Base-by-base conservation (phyloP, 805 yeast genomes). In the Yarrowia hollandica region DNA sequence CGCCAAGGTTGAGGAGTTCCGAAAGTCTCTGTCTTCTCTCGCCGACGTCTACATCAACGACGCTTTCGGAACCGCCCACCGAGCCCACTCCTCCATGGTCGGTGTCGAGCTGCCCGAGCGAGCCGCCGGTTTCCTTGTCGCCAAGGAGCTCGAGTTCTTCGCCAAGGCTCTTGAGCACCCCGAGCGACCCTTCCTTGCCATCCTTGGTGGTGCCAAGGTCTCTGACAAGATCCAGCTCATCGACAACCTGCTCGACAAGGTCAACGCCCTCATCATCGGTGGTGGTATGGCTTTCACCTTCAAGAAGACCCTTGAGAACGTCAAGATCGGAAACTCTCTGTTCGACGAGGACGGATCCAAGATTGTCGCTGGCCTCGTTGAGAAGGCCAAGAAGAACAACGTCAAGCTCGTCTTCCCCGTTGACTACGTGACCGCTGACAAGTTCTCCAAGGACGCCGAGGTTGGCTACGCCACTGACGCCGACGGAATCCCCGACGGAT, bases 281-380 rank as follows among this genome's bases (percentile, higher is more conserved):
- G 99, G 99, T 80, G 99, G 99, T 80, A 94, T 94, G 99, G 94
- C 99, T 63, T 94, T 92, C 87, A 94, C 99, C 70, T 94, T 94
- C 85, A 90, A 88, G 84, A 94, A 94, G 83, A 87, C 92, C 59
- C 72, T 90, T 64, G 88, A 90, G 77, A 80, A 82, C 74, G 83
- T 90, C 78, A 76, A 84, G 65, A 94, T 94, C 68, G 99, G 99
- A 76, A 79, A 85, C 76, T 94, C 99, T 34, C 81, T 94, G 72
- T 94, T 72, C 78, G 99, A 94, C 75, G 85, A 82, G 71, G 96
- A 85, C 65, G 99, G 99, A 75, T 88, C 99, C 69, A 87, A 90
- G 83, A 84, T 90, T 67, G 99, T 91, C 72, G 94, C 92, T 73
- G 79, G 85, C 74, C 84, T 94, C 75, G 79, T 94, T 64, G 96